Conservation (phyloP, 164 flowering plant species). For the Nymphaea thermarum region DNA sequence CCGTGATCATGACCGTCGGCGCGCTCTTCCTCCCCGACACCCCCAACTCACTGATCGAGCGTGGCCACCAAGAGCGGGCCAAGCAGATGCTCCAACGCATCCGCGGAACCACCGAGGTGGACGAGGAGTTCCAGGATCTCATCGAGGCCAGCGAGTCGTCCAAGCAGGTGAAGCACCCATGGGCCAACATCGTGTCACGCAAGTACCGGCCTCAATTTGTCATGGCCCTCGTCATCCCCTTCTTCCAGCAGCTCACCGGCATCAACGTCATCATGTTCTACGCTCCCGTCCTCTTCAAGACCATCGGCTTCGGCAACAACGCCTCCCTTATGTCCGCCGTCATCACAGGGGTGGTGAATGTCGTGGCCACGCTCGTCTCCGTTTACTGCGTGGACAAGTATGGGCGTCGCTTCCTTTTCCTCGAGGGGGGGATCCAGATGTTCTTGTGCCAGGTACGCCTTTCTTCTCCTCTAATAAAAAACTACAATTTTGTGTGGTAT, state of each 20-base stretch:
- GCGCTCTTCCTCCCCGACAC: constrained; percentile 9
- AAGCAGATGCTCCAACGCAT: neutral
- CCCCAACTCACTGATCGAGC: constrained; percentile 8
- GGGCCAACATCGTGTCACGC: constrained; percentile 5
- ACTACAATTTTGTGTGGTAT: no score
- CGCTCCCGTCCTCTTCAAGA: constrained; percentile 11
- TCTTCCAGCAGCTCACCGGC: constrained; percentile 12
- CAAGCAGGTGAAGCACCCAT: constrained; percentile 5
- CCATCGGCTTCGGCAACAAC: constrained; percentile 11
- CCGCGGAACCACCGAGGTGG: constrained; percentile 6
- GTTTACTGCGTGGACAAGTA: constrained; percentile 3
- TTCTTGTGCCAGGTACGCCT: constrained; percentile 6
- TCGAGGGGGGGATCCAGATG: constrained; percentile 12
- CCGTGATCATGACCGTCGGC: constrained; percentile 8
- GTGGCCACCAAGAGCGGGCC: constrained; percentile 4
- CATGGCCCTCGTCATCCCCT: constrained; percentile 8
- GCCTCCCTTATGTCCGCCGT: constrained; percentile 11
- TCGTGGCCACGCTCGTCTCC: constrained; percentile 7
- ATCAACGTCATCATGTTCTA: constrained; percentile 14
- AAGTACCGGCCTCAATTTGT: constrained; percentile 9
- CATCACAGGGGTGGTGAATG: constrained; percentile 11
- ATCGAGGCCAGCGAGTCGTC: constrained; percentile 5
- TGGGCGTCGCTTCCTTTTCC: constrained; percentile 3
- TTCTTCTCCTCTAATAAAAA: neutral
- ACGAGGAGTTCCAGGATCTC: constrained; percentile 4